Percentiles rank a stretch among this genome's conserved stretches.
These are phyloP conservation scores for Fraxinus greggii DNA, from an alignment of 305 asterid genomes.

Conservation along the genomic window DNA sequence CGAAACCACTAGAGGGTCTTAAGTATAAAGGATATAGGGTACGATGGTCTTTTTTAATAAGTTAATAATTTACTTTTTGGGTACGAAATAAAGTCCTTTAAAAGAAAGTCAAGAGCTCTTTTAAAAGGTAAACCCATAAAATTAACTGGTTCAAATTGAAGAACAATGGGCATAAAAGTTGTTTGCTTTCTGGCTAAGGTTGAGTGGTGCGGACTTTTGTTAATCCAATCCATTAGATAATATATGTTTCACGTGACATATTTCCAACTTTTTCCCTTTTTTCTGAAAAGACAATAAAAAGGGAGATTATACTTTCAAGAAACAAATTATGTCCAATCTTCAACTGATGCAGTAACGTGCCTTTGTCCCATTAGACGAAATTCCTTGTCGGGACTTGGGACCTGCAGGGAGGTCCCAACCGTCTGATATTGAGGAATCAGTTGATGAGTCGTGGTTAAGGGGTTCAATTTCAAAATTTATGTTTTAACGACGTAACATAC, in stretches of 20 bases:
- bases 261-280: background rate
- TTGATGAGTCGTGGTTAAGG: background rate
- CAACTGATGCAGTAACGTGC: background rate
- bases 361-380: background rate
- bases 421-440: background rate
- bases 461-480: background rate
- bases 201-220: background rate
- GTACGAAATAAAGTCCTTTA: background rate
- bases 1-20: background rate
- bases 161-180: constrained; percentile 4
- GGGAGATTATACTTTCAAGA: background rate
- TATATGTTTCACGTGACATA: background rate
- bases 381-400: background rate
- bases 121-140: background rate
- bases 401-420: background rate
- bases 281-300: background rate
- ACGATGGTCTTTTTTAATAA: background rate
- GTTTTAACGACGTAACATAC: too few species aligned
- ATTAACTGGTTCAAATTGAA: background rate
- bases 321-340: background rate
- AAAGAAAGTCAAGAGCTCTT: background rate
- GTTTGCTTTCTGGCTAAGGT: background rate
- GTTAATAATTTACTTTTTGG: background rate
- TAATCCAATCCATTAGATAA: background rate
- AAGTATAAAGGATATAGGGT: background rate